These are phyloP conservation scores for Pythium coloratum DNA, from an alignment of 352 stramenopile genomes.

Conservation along the genomic window DNA sequence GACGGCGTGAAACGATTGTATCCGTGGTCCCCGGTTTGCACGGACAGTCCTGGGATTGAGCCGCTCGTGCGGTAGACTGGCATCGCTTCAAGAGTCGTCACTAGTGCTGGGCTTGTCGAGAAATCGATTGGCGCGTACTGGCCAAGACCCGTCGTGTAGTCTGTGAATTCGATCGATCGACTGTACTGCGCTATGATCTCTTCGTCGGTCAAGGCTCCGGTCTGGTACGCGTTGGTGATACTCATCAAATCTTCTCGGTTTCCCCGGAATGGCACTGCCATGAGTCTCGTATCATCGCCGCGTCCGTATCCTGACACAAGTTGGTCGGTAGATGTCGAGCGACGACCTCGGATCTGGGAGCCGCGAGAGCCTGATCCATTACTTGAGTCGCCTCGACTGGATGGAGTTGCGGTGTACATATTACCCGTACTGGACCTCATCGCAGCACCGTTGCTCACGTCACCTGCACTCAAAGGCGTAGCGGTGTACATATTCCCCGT, in stretches of 20 bases:
- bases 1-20: constrained; percentile 56
- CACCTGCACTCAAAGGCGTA: too few relatives aligned
- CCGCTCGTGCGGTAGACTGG: constrained; percentile 36
- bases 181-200: constrained; percentile 38
- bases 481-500: neutral
- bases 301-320: neutral
- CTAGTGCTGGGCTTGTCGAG: constrained; percentile 34
- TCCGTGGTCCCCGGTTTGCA: neutral
- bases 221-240: constrained; percentile 32
- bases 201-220: constrained; percentile 36
- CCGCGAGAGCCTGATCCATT: neutral
- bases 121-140: constrained; percentile 33
- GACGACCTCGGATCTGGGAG: neutral
- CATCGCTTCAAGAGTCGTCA: constrained; percentile 35
- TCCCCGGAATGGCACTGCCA: neutral
- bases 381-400: neutral
- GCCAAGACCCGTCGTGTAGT: constrained; percentile 34
- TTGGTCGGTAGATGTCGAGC: neutral
- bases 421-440: too few relatives aligned
- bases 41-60: neutral
- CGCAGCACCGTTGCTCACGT: too few relatives aligned
- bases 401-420: neutral
- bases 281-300: neutral
- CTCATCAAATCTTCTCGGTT: constrained; percentile 13
- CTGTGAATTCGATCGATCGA: constrained; percentile 33